Conservation (phyloP, 225 moss, liverwort and hornwort genomes). For the Sphagnum contortum region DNA sequence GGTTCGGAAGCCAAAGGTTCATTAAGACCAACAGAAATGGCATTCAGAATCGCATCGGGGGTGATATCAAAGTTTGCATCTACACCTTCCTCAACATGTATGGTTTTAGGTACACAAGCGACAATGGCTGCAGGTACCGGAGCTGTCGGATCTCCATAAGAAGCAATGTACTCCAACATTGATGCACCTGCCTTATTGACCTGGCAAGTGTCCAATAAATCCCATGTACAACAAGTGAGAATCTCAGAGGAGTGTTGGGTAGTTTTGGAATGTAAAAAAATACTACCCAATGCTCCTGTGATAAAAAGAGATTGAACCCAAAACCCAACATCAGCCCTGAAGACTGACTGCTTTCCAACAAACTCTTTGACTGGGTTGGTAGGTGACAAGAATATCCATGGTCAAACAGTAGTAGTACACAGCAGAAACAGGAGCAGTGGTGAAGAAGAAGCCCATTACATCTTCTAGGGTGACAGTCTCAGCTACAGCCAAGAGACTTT, state of each 20-base stretch:
- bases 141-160: slow-evolving; percentile 67
- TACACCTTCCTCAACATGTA: slow-evolving; percentile 85
- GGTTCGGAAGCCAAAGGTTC: slow-evolving; percentile 88
- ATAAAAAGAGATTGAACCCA: too few relatives aligned
- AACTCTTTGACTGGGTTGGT: too few relatives aligned
- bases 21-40: slow-evolving; percentile 70
- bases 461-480: slow-evolving; percentile 93
- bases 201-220: slow-evolving; percentile 18
- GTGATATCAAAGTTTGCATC: slow-evolving; percentile 75
- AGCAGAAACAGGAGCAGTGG: too few relatives aligned
- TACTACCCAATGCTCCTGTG: too few relatives aligned
- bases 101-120: slow-evolving; percentile 88
- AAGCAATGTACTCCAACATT: slow-evolving; percentile 87
- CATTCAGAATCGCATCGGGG: slow-evolving; percentile 71
- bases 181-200: slow-evolving; percentile 77
- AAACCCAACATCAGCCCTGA: too few relatives aligned
- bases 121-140: slow-evolving; percentile 94
- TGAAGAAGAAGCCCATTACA: slow-evolving; percentile 18
- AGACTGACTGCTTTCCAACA: too few relatives aligned
- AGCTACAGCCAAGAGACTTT: slow-evolving; percentile 82
- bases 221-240: neutral
- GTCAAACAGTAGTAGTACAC: neutral
- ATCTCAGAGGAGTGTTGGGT: neutral
- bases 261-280: too few relatives aligned
- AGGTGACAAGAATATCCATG: too few relatives aligned